Percentiles rank a stretch among this genome's conserved stretches.
phyloP scores from a whole-genome alignment of 768 basidiomycete genomes.

The Gymnopilus dilepis region DNA sequence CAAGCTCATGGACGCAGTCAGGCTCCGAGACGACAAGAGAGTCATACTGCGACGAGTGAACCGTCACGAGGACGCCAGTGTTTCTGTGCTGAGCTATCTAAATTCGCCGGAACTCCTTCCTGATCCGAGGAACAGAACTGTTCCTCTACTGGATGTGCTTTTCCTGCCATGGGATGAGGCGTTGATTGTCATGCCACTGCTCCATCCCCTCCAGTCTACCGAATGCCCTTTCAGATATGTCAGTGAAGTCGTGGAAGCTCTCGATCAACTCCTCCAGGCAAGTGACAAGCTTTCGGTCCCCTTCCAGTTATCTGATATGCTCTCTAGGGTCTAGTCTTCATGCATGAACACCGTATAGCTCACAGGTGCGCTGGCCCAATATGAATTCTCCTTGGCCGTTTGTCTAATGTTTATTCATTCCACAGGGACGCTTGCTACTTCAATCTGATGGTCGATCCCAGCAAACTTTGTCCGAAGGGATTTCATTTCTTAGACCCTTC shows the following conservation, averaged over 20 bases:
- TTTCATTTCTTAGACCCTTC: slow-evolving; percentile 13
- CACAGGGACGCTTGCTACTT: slow-evolving; percentile 23
- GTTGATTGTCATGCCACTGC: slow-evolving; percentile 39
- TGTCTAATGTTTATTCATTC: background rate
- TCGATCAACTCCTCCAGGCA: slow-evolving; percentile 26
- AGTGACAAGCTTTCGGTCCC: too few species aligned
- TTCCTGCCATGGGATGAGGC: slow-evolving; percentile 19
- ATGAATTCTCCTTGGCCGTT: background rate
- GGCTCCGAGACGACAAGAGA: slow-evolving; percentile 9
- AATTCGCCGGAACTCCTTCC: slow-evolving; percentile 6
- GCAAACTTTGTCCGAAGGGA: slow-evolving; percentile 20
- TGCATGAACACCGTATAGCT: slow-evolving; percentile 24
- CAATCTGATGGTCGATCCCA: slow-evolving; percentile 28
- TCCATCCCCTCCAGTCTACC: slow-evolving; percentile 29
- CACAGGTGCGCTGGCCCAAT: slow-evolving; percentile 21
- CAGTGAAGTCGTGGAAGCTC: slow-evolving; percentile 27
- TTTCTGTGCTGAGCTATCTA: slow-evolving; percentile 14
- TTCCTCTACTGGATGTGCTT: slow-evolving; percentile 17
- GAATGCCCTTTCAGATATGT: slow-evolving; percentile 25
- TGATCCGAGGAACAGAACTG: slow-evolving; percentile 23
- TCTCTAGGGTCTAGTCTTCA: slow-evolving; percentile 20
- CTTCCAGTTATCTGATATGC: too few species aligned
- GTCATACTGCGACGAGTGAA: slow-evolving; percentile 25
- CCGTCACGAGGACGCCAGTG: background rate
- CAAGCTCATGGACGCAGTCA: slow-evolving; percentile 22